phyloP scores from a whole-genome alignment of 371 early-diverging fungal species.

The Capillidium heterosporum region DNA sequence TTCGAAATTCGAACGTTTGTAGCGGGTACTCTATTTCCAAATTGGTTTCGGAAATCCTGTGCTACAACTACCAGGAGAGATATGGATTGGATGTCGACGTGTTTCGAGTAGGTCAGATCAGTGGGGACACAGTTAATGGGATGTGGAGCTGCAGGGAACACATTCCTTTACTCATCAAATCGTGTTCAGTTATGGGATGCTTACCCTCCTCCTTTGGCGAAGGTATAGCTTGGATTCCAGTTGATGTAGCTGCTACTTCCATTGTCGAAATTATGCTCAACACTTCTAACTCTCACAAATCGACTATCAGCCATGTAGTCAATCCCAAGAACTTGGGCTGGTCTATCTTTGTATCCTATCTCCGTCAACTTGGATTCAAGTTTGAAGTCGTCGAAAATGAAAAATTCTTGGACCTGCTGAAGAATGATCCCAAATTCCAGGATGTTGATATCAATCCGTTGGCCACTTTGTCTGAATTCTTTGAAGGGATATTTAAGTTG shows the following conservation, averaged over 20 bases:
- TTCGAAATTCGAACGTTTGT: slow-evolving; percentile 7
- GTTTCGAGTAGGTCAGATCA: slow-evolving; percentile 21
- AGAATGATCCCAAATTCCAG: neutral
- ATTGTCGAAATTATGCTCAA: neutral
- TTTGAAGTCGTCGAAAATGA: neutral
- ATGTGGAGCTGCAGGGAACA: slow-evolving; percentile 23
- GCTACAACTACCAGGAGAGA: slow-evolving; percentile 11
- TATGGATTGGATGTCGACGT: slow-evolving; percentile 18
- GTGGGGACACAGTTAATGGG: slow-evolving; percentile 17
- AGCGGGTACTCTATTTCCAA: slow-evolving; percentile 24
- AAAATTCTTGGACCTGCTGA: neutral
- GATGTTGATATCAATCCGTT: slow-evolving; percentile 4
- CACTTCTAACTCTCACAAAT: neutral
- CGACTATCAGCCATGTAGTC: neutral
- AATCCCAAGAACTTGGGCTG: neutral
- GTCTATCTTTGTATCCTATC: neutral
- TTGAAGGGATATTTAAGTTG: neutral
- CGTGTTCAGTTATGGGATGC: neutral
- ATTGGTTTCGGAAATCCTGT: slow-evolving; percentile 17
- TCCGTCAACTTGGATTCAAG: neutral
- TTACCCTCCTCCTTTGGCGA: neutral
- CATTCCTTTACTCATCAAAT: slow-evolving; percentile 11
- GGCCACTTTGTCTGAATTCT: slow-evolving; percentile 1
- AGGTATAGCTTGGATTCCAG: slow-evolving; percentile 3
- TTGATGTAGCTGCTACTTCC: neutral